These are phyloP conservation scores for Phytophthora melonis DNA, from an alignment of 352 stramenopile genomes.

Conservation along the genomic window DNA sequence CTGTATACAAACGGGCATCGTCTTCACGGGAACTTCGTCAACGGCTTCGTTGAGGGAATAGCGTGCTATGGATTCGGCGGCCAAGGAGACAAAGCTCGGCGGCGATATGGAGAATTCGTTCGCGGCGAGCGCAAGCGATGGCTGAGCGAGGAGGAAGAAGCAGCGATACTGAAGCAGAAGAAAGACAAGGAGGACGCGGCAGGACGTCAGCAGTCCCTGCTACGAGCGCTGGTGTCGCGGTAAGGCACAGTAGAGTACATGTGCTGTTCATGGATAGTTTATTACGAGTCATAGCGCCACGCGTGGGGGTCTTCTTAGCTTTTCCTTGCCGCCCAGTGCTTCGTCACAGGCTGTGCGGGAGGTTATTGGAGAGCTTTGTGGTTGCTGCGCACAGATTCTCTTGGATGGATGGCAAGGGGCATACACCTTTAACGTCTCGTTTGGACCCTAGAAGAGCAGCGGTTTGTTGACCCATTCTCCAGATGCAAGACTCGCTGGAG, in stretches of 20 bases:
- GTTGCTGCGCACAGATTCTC: no score
- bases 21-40: slow-evolving; percentile 51
- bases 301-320: no score
- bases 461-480: no score
- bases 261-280: no score
- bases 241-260: background rate
- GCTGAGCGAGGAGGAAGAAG: slow-evolving; percentile 59
- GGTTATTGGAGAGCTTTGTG: no score
- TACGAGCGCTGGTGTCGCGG: slow-evolving; percentile 24
- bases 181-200: slow-evolving; percentile 17
- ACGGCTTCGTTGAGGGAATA: slow-evolving; percentile 58
- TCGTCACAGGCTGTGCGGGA: no score
- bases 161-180: slow-evolving; percentile 19
- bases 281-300: no score
- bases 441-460: no score
- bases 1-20: slow-evolving; percentile 70
- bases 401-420: no score
- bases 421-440: no score
- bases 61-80: slow-evolving; percentile 51
- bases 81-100: slow-evolving; percentile 29
- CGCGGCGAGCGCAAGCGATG: slow-evolving; percentile 56
- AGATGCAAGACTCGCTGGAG: no score
- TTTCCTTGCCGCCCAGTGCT: no score
- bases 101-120: slow-evolving; percentile 50
- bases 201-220: slow-evolving; percentile 10